Percentiles rank a stretch among this genome's conserved stretches.
Evolutionary conservation across 768 basidiomycete species (phyloP).

Genomic region (Scleroderma citrinum): DNA sequence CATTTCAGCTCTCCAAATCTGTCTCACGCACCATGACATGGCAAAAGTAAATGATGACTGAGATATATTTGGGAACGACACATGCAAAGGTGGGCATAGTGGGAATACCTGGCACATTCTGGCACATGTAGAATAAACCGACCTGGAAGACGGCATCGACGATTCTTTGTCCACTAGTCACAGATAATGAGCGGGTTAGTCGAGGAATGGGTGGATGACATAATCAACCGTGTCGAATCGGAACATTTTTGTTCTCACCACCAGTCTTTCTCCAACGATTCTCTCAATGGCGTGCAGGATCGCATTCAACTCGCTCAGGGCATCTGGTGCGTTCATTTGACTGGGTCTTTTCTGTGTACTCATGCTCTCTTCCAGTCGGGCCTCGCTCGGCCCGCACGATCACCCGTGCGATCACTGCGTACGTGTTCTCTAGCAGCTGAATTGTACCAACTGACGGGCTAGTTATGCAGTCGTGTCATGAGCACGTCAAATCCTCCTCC

Average conservation of each 20-base stretch:
- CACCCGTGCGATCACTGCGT: constrained; percentile 44
- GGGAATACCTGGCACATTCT: too few relatives aligned
- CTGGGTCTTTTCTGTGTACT: background rate
- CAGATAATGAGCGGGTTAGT: too few relatives aligned
- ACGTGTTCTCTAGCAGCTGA: constrained; percentile 20
- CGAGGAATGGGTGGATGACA: constrained; percentile 5
- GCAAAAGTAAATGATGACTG: too few relatives aligned
- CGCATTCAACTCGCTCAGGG: constrained; percentile 58
- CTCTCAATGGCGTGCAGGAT: constrained; percentile 62
- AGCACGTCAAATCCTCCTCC: constrained; percentile 66
- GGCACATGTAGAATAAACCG: too few relatives aligned
- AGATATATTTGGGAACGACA: too few relatives aligned
- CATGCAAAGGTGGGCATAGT: too few relatives aligned
- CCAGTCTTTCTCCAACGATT: constrained; percentile 4
- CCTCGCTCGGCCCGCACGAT: constrained; percentile 47
- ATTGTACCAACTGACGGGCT: constrained; percentile 3
- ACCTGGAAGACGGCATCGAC: background rate
- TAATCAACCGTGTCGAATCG: constrained; percentile 26
- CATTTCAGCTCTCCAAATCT: too few relatives aligned
- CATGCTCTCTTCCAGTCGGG: constrained; percentile 36
- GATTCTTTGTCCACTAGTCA: too few relatives aligned
- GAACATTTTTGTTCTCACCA: constrained; percentile 29
- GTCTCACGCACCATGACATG: too few relatives aligned
- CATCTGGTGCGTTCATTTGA: constrained; percentile 40
- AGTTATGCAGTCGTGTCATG: constrained; percentile 53